These are phyloP conservation scores for Thyridium curvatum DNA, from an alignment of 2,329 filamentous ascomycete genomes.

Conservation along the genomic window DNA sequence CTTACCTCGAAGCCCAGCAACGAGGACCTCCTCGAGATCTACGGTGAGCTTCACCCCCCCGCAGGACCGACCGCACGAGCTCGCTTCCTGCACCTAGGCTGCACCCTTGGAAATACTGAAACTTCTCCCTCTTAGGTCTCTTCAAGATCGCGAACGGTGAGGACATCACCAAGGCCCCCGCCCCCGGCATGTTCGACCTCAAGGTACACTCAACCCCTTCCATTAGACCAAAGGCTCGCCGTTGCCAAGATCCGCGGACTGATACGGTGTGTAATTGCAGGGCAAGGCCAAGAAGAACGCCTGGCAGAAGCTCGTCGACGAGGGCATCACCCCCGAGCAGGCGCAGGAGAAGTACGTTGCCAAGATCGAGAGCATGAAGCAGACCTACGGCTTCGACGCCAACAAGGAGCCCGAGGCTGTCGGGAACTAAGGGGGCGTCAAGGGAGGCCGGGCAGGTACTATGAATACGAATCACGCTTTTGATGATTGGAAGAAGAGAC, in stretches of 20 bases:
- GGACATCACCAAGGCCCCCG: slow-evolving; percentile 47
- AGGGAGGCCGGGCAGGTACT: too few relatives aligned
- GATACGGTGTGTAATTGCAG: slow-evolving; percentile 30
- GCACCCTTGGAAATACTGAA: too few relatives aligned
- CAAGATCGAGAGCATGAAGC: slow-evolving; percentile 66
- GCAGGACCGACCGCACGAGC: too few relatives aligned
- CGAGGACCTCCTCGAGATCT: slow-evolving; percentile 59
- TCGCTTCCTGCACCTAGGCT: too few relatives aligned
- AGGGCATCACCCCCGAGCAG: slow-evolving; percentile 52
- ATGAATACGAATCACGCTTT: too few relatives aligned
- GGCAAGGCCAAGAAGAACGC: slow-evolving; percentile 74
- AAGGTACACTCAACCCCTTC: slow-evolving; percentile 39
- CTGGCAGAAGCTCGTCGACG: slow-evolving; percentile 67
- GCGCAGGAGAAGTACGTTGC: slow-evolving; percentile 75
- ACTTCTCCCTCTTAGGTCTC: slow-evolving; percentile 33
- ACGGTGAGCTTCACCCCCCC: slow-evolving; percentile 34
- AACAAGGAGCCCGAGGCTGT: slow-evolving; percentile 58
- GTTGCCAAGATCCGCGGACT: neutral
- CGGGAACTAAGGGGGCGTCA: slow-evolving; percentile 5
- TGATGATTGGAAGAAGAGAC: too few relatives aligned
- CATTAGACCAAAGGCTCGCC: neutral
- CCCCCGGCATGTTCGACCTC: slow-evolving; percentile 65
- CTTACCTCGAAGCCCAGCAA: slow-evolving; percentile 57
- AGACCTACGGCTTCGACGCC: slow-evolving; percentile 59
- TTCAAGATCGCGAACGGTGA: slow-evolving; percentile 54